Conservation (phyloP, 1,139 yeast genomes). For the Geotrichum cucujoidarum region DNA sequence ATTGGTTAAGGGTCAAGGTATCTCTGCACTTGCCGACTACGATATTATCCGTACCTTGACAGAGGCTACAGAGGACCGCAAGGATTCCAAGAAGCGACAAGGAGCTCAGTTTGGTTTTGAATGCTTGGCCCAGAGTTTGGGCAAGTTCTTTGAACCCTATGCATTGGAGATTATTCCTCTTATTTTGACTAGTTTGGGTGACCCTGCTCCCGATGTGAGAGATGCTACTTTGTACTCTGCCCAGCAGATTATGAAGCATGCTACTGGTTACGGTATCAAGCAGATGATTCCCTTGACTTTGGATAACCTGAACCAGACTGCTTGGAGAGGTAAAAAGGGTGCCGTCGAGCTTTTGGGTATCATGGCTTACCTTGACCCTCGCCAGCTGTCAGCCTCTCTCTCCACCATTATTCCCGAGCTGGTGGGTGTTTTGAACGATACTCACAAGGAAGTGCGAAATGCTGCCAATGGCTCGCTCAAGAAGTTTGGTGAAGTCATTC, state of each 20-base stretch:
- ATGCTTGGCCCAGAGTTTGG: conserved; percentile 71
- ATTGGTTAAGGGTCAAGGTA: conserved; percentile 83
- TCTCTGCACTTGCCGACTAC: conserved; percentile 65
- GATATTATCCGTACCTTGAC: conserved; percentile 70
- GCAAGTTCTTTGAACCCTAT: conserved; percentile 84
- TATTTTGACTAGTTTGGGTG: conserved; percentile 78
- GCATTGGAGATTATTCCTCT: conserved; percentile 84
- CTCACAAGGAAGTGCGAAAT: conserved; percentile 93
- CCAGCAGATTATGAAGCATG: conserved; percentile 78
- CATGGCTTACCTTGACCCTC: conserved; percentile 95
- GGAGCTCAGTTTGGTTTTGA: conserved; percentile 87
- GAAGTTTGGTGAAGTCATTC: conserved; percentile 91
- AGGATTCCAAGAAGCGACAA: conserved; percentile 68
- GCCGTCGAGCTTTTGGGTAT: conserved; percentile 94
- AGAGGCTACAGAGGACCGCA: conserved; percentile 88
- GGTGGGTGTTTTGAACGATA: conserved; percentile 88
- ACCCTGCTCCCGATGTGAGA: conserved; percentile 76
- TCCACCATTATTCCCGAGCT: conserved; percentile 92
- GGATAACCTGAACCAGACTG: conserved; percentile 76
- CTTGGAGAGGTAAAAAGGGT: conserved; percentile 97
- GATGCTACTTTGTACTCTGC: conserved; percentile 87
- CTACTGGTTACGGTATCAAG: conserved; percentile 90
- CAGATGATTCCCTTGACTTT: conserved; percentile 87
- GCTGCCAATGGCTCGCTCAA: conserved; percentile 89
- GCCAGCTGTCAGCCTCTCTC: conserved; percentile 83